phyloP scores from a whole-genome alignment of 352 stramenopile genomes.

The Phytophthora sp. region DNA sequence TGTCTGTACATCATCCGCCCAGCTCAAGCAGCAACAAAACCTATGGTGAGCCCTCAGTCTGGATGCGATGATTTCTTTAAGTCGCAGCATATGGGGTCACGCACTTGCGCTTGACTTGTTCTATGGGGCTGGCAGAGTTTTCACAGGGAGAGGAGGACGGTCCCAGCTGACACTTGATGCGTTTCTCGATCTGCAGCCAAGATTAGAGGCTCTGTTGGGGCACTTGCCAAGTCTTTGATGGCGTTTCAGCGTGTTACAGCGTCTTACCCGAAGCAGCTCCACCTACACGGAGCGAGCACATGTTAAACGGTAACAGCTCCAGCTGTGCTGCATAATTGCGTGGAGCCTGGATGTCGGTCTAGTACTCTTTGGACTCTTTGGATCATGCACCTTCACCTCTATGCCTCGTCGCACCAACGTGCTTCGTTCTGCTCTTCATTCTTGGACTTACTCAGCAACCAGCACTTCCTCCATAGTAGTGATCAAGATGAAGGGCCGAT shows the following conservation, averaged over 20 bases:
- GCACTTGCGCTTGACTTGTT: conserved; percentile 9
- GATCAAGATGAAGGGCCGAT: conserved; percentile 35
- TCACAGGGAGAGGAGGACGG: conserved; percentile 5
- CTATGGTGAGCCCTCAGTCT: too few relatives aligned
- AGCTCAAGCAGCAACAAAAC: too few relatives aligned
- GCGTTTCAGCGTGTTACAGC: neutral
- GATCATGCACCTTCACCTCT: neutral
- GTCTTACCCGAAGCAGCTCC: conserved; percentile 18
- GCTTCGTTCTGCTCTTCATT: conserved; percentile 15
- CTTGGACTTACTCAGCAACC: neutral
- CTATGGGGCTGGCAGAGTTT: conserved; percentile 2
- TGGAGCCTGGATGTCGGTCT: neutral
- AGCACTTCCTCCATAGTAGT: neutral
- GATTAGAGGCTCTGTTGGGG: neutral
- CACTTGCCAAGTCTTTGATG: conserved; percentile 1
- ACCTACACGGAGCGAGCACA: neutral
- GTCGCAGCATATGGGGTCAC: conserved; percentile 16
- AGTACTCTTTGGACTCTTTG: neutral
- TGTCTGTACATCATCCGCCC: conserved; percentile 1
- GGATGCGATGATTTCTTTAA: conserved; percentile 9
- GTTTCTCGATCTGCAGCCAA: neutral
- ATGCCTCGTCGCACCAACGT: conserved; percentile 3
- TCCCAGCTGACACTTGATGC: conserved; percentile 5
- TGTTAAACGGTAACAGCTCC: neutral
- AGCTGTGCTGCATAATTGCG: conserved; percentile 17